A percentile compares a stretch with the other conserved stretches of the same genome.
Evolutionary conservation across 1,284 basidiomycete genomes (phyloP).

Genomic region (Ganoderma lingzhi): DNA sequence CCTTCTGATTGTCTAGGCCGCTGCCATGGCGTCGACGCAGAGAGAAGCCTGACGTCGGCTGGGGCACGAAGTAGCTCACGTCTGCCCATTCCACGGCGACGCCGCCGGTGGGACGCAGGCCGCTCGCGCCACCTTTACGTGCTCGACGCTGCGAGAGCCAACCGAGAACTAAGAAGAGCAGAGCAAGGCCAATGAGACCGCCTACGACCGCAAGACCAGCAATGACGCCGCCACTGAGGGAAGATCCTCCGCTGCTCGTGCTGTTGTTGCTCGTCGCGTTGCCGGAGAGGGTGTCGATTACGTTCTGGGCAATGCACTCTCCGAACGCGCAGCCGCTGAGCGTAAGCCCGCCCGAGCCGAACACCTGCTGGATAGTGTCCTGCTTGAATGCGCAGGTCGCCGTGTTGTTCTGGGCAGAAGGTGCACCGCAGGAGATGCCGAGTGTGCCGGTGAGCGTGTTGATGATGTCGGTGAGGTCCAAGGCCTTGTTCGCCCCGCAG

Average conservation of each 20-base stretch:
- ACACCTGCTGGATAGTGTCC: constrained; percentile 65
- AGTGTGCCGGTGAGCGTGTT: constrained; percentile 66
- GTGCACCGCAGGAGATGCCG: constrained; percentile 69
- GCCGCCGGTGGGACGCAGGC: constrained; percentile 50
- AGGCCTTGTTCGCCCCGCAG: constrained; percentile 64
- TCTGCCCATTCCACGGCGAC: constrained; percentile 76
- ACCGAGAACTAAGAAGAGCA: constrained; percentile 69
- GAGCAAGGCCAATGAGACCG: constrained; percentile 62
- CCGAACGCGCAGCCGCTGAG: constrained; percentile 81
- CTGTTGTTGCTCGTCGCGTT: constrained; percentile 39
- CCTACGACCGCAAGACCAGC: constrained; percentile 88
- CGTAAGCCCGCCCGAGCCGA: constrained; percentile 75
- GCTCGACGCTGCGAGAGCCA: constrained; percentile 69
- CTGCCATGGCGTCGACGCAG: constrained; percentile 14
- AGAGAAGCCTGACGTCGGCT: constrained; percentile 13
- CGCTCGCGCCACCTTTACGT: constrained; percentile 48
- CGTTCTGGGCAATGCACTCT: constrained; percentile 84
- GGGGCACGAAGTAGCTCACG: constrained; percentile 70
- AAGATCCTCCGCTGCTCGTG: constrained; percentile 40
- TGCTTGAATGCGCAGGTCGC: constrained; percentile 84
- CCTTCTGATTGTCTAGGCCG: constrained; percentile 58
- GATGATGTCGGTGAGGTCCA: constrained; percentile 66
- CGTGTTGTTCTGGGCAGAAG: constrained; percentile 53
- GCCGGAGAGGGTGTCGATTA: constrained; percentile 64
- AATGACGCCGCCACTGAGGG: constrained; percentile 82